These are phyloP conservation scores for Fusarium camptoceras DNA, from an alignment of 2,329 filamentous ascomycete species.

Conservation along the genomic window DNA sequence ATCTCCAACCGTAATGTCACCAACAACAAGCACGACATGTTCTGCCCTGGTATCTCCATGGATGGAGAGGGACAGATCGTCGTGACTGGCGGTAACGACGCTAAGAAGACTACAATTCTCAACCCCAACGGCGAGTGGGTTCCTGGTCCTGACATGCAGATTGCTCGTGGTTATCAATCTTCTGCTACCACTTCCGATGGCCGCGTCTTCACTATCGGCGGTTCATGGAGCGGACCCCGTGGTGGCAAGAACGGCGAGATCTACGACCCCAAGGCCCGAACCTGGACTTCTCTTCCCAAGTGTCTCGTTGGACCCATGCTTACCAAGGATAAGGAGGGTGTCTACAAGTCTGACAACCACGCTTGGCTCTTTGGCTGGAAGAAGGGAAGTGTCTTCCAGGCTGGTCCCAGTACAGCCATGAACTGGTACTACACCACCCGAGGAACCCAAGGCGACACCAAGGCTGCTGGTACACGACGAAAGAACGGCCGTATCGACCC, in stretches of 20 bases:
- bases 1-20: constrained; percentile 42
- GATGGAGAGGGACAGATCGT: constrained; percentile 63
- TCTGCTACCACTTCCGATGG: constrained; percentile 35
- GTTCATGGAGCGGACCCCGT: constrained; percentile 34
- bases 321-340: constrained; percentile 55
- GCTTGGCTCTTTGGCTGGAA: constrained; percentile 54
- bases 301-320: constrained; percentile 60
- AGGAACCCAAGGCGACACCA: constrained; percentile 41
- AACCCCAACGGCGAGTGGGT: constrained; percentile 42
- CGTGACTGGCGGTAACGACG: constrained; percentile 65
- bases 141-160: constrained; percentile 31
- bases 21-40: constrained; percentile 66
- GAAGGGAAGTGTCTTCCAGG: constrained; percentile 63
- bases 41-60: constrained; percentile 66
- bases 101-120: constrained; percentile 62
- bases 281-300: constrained; percentile 44
- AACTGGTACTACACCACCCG: constrained; percentile 64
- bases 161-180: constrained; percentile 35
- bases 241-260: constrained; percentile 38
- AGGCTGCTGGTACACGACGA: constrained; percentile 44
- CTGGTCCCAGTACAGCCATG: constrained; percentile 64
- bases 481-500: constrained; percentile 53
- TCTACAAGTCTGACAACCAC: constrained; percentile 55
- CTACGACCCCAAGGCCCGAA: constrained; percentile 25
- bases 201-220: constrained; percentile 38